Evolutionary conservation across 805 yeast genomes (phyloP).

Genomic region (Osmozyma mogii): DNA sequence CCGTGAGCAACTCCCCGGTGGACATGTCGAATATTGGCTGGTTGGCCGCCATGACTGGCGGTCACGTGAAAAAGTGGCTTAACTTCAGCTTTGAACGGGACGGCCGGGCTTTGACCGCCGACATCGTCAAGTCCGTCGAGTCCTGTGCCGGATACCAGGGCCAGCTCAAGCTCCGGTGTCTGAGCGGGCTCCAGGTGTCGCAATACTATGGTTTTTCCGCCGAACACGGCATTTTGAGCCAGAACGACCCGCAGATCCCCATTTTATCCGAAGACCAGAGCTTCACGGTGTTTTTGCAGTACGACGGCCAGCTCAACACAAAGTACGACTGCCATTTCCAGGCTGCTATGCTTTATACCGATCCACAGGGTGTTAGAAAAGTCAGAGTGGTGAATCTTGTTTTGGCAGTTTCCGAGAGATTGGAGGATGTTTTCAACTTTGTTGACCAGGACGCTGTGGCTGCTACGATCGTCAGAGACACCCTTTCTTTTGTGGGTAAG

Average conservation of each 20-base stretch:
- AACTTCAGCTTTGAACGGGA: conserved; percentile 64
- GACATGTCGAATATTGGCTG: conserved; percentile 70
- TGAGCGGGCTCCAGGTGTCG: conserved; percentile 76
- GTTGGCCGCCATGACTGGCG: conserved; percentile 66
- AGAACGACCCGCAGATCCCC: conserved; percentile 62
- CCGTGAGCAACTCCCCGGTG: conserved; percentile 54
- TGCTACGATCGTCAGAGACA: conserved; percentile 32
- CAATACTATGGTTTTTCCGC: conserved; percentile 58
- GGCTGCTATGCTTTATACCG: conserved; percentile 81
- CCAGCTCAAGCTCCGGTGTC: conserved; percentile 75
- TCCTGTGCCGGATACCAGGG: conserved; percentile 68
- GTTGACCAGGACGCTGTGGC: conserved; percentile 55
- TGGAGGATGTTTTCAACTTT: conserved; percentile 67
- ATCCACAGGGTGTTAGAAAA: conserved; percentile 64
- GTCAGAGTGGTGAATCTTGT: conserved; percentile 81
- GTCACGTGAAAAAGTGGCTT: conserved; percentile 56
- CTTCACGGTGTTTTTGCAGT: conserved; percentile 61
- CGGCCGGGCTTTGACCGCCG: conserved; percentile 55
- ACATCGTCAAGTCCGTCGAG: conserved; percentile 44
- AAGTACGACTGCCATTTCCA: conserved; percentile 83
- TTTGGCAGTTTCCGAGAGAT: conserved; percentile 70
- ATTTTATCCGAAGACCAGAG: conserved; percentile 54
- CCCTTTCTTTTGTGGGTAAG: conserved; percentile 32
- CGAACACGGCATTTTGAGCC: conserved; percentile 14
- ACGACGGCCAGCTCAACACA: conserved; percentile 67